Percentiles rank a stretch among this genome's conserved stretches.
phyloP scores from a whole-genome alignment of 441 rosid species.

The Gossypium aridum region DNA sequence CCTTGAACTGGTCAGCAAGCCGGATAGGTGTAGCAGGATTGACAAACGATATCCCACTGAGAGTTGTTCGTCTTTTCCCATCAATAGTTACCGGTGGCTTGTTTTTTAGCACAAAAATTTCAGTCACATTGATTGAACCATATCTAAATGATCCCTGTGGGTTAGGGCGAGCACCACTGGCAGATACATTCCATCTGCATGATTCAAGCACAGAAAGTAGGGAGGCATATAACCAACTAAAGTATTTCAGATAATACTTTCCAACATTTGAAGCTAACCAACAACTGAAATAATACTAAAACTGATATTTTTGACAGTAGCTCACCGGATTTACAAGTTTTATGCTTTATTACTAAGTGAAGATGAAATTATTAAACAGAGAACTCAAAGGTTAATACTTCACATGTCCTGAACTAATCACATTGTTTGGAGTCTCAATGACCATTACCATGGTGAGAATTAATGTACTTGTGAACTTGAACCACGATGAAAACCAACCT shows the following conservation, averaged over 20 bases:
- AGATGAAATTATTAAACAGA: no score
- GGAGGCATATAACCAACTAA: neutral
- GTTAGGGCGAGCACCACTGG: conserved; percentile 96
- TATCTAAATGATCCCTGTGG: conserved; percentile 93
- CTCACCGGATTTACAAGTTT: no score
- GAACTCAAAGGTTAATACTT: neutral
- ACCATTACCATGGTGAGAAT: neutral
- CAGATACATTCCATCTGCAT: conserved; percentile 72
- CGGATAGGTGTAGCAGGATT: conserved; percentile 77
- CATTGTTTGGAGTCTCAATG: neutral
- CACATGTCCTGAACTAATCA: neutral
- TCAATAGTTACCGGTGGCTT: conserved; percentile 54
- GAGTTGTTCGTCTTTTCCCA: conserved; percentile 60
- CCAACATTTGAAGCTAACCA: neutral
- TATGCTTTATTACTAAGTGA: no score
- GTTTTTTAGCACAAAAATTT: conserved; percentile 59
- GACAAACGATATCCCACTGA: conserved; percentile 72
- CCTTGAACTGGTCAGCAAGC: conserved; percentile 66
- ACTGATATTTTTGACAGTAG: no score
- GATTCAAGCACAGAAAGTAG: conserved; percentile 14
- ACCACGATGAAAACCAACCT: conserved; percentile 38
- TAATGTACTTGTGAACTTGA: neutral
- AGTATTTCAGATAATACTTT: neutral
- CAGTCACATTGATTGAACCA: conserved; percentile 87
- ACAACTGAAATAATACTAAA: no score